Base-by-base conservation (phyloP, 441 rosid genomes). In the Corymbia citriodora region DNA sequence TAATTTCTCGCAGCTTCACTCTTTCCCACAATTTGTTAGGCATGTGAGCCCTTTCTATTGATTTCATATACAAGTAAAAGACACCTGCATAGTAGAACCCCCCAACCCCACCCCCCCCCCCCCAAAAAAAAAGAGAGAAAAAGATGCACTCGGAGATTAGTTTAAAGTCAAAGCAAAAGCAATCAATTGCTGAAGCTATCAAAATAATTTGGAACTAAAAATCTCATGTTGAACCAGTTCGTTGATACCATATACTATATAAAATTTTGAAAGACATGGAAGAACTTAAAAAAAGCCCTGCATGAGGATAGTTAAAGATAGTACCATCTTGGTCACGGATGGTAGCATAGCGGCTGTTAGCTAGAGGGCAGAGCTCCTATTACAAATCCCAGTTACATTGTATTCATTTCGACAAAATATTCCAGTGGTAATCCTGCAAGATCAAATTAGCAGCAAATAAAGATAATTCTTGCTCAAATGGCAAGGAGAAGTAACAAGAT, bases 21-120 rank as follows among this genome's bases (percentile, higher is more conserved):
- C 97, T 95, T 94, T 97, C 99, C 99, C 99, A 98, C 85, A 98
- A 93, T 88, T 96, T 91, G 89, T 96, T 94, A 2, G 99, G 99
- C 92, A 92, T 96, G 93, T 97, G 99, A 89, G 99, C 98, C 94
- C 99, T 96, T 94, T 98, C 99, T 87, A 96, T 98, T 48, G 99
- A 95, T 94, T 97, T 97, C 98, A 96, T 96, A 90, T 96, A 95
- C 55, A 97, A 92, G 93, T 96, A 97, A 91, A 97, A 98, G 50
- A 98, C 96, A 86, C 98, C 97, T 97, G 91, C 89, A 91, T 9
- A 79, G 85, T 45, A 74, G 52, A 89, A 33, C 33, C 33, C 33
- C 50, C 61, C 55, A n/a, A n/a, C n/a, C n/a, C n/a, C n/a, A n/a
- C n/a, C n/a, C 33, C 33, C 33, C 33, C 33, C 33, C 50, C 61